A percentile compares a stretch with the other conserved stretches of the same genome.
Evolutionary conservation across 345 rosid species (phyloP).

Genomic region (Euclidium syriacum): DNA sequence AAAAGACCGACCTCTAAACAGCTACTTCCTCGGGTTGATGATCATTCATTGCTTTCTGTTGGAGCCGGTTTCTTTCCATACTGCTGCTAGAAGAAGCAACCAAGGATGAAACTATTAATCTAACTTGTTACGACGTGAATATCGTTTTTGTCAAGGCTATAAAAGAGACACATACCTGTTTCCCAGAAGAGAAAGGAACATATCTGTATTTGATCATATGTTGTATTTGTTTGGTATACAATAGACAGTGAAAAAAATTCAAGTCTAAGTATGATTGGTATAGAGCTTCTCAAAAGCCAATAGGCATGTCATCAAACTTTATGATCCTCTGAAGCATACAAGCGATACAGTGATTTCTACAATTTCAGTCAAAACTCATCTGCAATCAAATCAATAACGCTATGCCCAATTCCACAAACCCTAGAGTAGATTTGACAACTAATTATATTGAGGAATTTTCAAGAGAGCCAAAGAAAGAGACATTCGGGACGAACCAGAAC

Average conservation of each 20-base stretch:
- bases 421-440: constrained; percentile 3
- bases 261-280: neutral
- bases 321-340: neutral
- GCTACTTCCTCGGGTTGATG: neutral
- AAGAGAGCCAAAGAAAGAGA: neutral
- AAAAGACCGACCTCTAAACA: constrained; percentile 13
- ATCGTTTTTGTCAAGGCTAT: neutral
- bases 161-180: constrained; percentile 44
- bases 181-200: constrained; percentile 86
- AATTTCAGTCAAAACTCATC: neutral
- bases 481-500: constrained; percentile 65
- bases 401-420: neutral
- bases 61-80: constrained; percentile 58
- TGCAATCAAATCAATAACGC: neutral
- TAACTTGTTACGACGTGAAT: neutral
- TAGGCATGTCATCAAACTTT: constrained; percentile 2
- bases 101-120: neutral
- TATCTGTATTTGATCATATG: constrained; percentile 96
- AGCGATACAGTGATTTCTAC: neutral
- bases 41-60: constrained; percentile 37
- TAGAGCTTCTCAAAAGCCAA: neutral
- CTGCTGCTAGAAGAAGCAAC: constrained; percentile 37
- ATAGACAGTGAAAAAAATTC: too few species aligned
- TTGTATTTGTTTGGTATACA: constrained; percentile 72
- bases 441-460: neutral